Evolutionary conservation across 2,329 filamentous ascomycete genomes (phyloP).

Genomic region (Ophiostoma montium): DNA sequence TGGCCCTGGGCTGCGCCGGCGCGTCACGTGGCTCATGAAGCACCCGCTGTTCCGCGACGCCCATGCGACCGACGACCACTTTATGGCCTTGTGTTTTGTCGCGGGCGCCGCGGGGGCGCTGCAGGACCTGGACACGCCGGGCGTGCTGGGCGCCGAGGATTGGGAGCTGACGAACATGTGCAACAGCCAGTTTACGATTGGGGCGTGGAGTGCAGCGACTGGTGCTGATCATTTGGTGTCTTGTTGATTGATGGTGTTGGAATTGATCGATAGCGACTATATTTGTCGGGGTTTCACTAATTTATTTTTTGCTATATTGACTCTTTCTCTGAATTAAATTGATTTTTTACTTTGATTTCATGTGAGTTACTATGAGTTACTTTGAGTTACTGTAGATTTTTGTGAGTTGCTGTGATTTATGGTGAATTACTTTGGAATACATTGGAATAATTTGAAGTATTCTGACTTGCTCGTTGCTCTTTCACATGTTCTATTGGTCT

Average conservation of each 20-base stretch:
- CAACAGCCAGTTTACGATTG: constrained; percentile 45
- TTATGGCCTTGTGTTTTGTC: constrained; percentile 51
- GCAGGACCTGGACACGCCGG: constrained; percentile 29
- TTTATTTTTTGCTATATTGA: too few species aligned
- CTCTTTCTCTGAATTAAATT: too few species aligned
- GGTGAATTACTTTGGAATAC: background rate
- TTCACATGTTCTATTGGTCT: too few species aligned
- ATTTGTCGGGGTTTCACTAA: too few species aligned
- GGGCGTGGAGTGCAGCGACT: constrained; percentile 19
- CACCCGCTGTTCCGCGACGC: constrained; percentile 51
- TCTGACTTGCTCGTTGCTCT: too few species aligned
- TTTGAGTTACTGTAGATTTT: too few species aligned
- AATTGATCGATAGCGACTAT: too few species aligned
- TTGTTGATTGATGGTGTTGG: too few species aligned
- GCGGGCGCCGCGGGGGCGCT: constrained; percentile 38
- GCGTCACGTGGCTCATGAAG: constrained; percentile 51
- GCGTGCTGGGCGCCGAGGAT: constrained; percentile 40
- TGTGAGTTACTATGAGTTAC: too few species aligned
- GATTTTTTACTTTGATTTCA: too few species aligned
- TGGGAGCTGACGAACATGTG: constrained; percentile 55
- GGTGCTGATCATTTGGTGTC: background rate
- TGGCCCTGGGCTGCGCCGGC: constrained; percentile 39
- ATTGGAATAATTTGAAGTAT: too few species aligned
- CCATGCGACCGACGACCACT: constrained; percentile 57
- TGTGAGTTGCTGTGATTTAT: background rate